Conservation (phyloP, 495 filamentous ascomycete species). For the Arthonia radiata region DNA sequence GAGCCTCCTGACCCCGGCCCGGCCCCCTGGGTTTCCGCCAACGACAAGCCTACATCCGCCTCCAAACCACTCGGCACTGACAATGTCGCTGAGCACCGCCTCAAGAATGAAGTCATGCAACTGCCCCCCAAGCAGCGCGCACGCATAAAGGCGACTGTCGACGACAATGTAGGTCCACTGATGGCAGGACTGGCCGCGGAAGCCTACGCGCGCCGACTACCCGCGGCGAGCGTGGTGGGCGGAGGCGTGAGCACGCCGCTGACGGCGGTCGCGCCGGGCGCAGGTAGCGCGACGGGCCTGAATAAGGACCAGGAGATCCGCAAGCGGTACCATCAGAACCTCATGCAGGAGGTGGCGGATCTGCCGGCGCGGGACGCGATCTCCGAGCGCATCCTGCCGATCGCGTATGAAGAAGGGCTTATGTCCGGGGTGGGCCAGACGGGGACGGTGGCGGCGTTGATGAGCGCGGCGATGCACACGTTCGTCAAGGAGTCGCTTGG, state of each 20-base stretch:
- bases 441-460: conserved; percentile 47
- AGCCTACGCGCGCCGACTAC: conserved; percentile 1
- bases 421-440: conserved; percentile 35
- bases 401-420: conserved; percentile 82
- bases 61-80: conserved; percentile 66
- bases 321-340: conserved; percentile 68
- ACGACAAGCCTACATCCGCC: conserved; percentile 70
- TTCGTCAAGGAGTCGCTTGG: conserved; percentile 77
- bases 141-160: conserved; percentile 56
- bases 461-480: conserved; percentile 75
- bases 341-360: conserved; percentile 74
- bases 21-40: conserved; percentile 84
- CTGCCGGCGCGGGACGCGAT: conserved; percentile 68
- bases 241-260: not conserved
- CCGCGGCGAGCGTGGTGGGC: not conserved
- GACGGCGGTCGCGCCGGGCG: conserved; percentile 5
- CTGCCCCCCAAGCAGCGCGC: conserved; percentile 63
- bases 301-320: conserved; percentile 84
- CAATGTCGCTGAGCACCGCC: conserved; percentile 63
- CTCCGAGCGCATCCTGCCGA: conserved; percentile 66
- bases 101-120: conserved; percentile 90
- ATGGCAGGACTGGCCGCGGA: conserved; percentile 1
- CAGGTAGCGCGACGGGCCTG: conserved; percentile 35
- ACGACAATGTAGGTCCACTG: conserved; percentile 17
- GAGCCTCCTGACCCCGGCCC: conserved; percentile 82